These are phyloP conservation scores for Tricholomella constricta DNA, from an alignment of 768 basidiomycete genomes.

Conservation along the genomic window DNA sequence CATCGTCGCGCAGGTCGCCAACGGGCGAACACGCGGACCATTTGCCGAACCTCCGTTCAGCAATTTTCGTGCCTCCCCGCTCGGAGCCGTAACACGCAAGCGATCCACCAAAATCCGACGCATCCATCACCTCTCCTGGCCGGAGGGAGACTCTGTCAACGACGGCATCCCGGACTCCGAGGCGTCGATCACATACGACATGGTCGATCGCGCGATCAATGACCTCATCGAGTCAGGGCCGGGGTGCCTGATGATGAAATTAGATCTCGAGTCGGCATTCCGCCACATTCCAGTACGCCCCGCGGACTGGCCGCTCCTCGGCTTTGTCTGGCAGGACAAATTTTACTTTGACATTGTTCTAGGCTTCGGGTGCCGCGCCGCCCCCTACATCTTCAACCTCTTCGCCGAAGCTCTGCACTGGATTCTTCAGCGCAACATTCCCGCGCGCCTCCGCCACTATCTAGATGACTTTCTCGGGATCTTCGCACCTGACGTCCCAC, in stretches of 20 bases:
- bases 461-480: constrained; percentile 37
- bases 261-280: constrained; percentile 39
- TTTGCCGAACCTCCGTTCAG: constrained; percentile 18
- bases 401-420: constrained; percentile 43
- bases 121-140: constrained; percentile 28
- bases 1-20: constrained; percentile 8
- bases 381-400: constrained; percentile 42
- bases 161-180: constrained; percentile 32
- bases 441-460: constrained; percentile 31
- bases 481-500: constrained; percentile 16
- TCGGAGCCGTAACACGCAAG: constrained; percentile 25
- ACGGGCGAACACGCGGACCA: constrained; percentile 22
- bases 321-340: constrained; percentile 30
- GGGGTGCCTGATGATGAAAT: constrained; percentile 33
- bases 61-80: constrained; percentile 24
- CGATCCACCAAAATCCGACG: constrained; percentile 22
- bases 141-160: constrained; percentile 27
- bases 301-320: constrained; percentile 33
- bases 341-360: constrained; percentile 33
- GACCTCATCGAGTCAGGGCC: constrained; percentile 26
- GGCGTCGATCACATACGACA: constrained; percentile 31
- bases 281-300: constrained; percentile 34
- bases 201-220: constrained; percentile 23
- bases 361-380: constrained; percentile 32
- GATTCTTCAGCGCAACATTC: constrained; percentile 38